Base-by-base conservation (phyloP, 2,329 filamentous ascomycete genomes). In the Arthroderma sp. region DNA sequence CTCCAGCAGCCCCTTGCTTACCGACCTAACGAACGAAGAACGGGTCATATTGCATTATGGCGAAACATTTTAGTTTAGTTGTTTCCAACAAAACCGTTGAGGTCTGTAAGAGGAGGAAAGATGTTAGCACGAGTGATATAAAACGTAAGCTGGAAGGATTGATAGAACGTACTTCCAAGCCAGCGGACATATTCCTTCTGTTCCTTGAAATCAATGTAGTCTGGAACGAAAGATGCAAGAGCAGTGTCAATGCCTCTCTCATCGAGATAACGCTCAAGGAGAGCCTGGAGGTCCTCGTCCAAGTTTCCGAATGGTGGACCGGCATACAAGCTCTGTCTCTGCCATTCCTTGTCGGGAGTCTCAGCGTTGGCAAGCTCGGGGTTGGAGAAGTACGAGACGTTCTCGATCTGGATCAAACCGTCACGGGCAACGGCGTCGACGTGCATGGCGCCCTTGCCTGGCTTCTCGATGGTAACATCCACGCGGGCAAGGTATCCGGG, bases 161-260 rank as follows among this genome's bases (percentile, higher is more conserved):
- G 19, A 28, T 7, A 5, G 57, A 56, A 67, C 78, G 73, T 72
- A 81, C 80, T 83, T 73, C 84, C 81, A 72, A 98, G 77, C 93
- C 94, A 98, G 63, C 81, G 77, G 61, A 94, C 77, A 74, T 98
- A 98, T 80, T 98, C 93, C 76, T 84, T 87, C 82, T 97, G 91
- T 82, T 98, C 93, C 85, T 98, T 98, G 75, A 87, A 83, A 71
- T 97, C 90, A 68, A 97, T 91, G 77, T 95, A 98, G 72, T 97
- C 91, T 38, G 91, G 89, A 47, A 95, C 85, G 73, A 97, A 96
- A 64, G 91, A 77, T 56, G 91, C 91, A 66, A 98, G 81, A 59
- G 85, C 82, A 66, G 86, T 84, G 68, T 91, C 89, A 74, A 98
- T 83, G 63, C 91, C 93, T 66, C 93, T 83, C 81, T 96, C 93